Evolutionary conservation across 768 basidiomycete species (phyloP).

Genomic region (Mycena vitilis): DNA sequence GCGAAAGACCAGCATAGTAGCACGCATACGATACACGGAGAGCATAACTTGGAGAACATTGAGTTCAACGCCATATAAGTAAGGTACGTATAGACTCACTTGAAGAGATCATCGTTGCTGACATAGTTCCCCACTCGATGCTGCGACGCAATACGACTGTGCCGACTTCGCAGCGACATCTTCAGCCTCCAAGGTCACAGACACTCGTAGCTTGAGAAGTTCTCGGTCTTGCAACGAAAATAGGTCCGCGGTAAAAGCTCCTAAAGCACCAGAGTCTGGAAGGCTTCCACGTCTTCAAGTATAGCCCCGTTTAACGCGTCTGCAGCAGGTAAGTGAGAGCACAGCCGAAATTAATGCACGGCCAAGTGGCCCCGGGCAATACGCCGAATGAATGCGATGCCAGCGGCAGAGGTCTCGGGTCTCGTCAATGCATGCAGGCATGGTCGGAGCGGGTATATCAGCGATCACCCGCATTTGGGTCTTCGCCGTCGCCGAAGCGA

Average conservation of each 20-base stretch:
- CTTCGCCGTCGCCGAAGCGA: too few species aligned
- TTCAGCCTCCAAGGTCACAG: constrained; percentile 21
- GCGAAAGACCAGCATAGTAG: constrained; percentile 27
- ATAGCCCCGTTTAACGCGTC: too few species aligned
- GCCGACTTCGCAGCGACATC: constrained; percentile 84
- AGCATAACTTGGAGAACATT: constrained; percentile 71
- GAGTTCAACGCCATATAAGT: too few species aligned
- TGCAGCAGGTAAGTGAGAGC: too few species aligned
- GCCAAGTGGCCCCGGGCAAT: constrained; percentile 2
- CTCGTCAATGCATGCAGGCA: neutral
- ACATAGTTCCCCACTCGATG: constrained; percentile 52
- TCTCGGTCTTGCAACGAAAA: neutral
- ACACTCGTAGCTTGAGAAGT: neutral
- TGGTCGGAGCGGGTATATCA: neutral
- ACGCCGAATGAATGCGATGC: too few species aligned
- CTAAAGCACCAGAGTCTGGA: too few species aligned
- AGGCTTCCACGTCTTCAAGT: too few species aligned
- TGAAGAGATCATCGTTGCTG: constrained; percentile 87
- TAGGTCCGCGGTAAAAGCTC: too few species aligned
- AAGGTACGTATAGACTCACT: too few species aligned
- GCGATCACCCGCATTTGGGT: neutral
- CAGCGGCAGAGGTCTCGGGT: too few species aligned
- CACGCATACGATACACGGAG: constrained; percentile 84
- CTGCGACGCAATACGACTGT: constrained; percentile 71
- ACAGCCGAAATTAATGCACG: neutral